Evolutionary conservation across 169 alveolate genomes (phyloP), one percentile per base, ranked within the genome.

Genomic region (Plasmodium gonderi): DNA sequence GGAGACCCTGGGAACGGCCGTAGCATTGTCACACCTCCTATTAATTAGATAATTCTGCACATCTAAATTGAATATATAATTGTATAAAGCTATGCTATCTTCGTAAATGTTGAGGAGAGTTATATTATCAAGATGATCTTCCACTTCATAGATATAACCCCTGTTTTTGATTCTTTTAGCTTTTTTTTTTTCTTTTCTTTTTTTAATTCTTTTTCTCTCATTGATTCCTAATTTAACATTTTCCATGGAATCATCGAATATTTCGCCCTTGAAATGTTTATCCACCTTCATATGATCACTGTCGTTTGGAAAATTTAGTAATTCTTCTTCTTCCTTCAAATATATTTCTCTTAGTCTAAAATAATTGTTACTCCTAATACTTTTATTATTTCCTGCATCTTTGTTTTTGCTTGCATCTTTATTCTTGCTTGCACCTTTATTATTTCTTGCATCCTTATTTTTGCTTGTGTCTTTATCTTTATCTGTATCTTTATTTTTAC

Each of bases 61-160:
- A 65, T 74, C 89, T 23, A 76, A 54, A 44, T 87, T 87, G 67
- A 87, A 87, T n/a, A 87, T 44, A 51, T 87, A 87, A 65, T 87
- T 87, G 44, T 87, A 87, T 33, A 87, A 45, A 23, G 89, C 79
- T 26, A 87, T 87, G 29, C 68, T 87, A 78, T 87, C 93, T 17
- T 87, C 79, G 69, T 87, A 87, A 47, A 87, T 87, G 26, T 87
- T 87, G 1, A 87, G 45, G 12, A 87, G 44, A 2, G 93, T 87
- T 17, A 87, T 76, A 75, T 87, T 87, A 23, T 87, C 93, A 3
- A 87, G 80, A 42, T 87, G 93, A 87, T 87, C 93, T 40, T 87
- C 93, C 33, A 87, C 93, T 51, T 87, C 93, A 42, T 87, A 87
- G 20, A 87, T 76, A 31, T 87, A 87, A 4, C 93, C 89, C 49